Conservation (phyloP, 2,329 filamentous ascomycete genomes). For the Tolypocladium tropicale region DNA sequence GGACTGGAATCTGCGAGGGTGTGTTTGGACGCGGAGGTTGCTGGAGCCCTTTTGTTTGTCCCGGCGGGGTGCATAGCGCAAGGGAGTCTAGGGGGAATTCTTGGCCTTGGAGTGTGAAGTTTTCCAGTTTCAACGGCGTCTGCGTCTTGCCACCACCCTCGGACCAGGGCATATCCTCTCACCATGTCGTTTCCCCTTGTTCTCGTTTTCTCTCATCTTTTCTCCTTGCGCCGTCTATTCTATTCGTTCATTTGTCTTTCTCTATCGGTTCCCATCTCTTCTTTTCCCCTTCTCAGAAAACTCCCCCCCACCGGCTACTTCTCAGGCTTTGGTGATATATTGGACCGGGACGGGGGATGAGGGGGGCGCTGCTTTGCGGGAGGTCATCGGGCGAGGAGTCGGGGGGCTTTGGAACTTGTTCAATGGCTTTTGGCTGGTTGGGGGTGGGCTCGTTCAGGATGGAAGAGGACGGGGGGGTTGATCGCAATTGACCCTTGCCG, state of each 20-base stretch:
- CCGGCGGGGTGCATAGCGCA: conserved; percentile 32
- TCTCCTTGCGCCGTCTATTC: background rate
- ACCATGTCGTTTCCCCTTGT: conserved; percentile 1
- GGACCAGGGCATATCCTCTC: conserved; percentile 1
- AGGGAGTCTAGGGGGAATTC: conserved; percentile 29
- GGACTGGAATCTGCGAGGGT: conserved; percentile 8
- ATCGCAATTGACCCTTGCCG: background rate
- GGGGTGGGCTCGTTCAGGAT: background rate
- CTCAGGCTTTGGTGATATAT: background rate
- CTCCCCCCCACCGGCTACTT: too few relatives aligned
- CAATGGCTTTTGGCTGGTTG: conserved; percentile 1
- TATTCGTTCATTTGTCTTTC: background rate
- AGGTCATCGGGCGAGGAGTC: conserved; percentile 5
- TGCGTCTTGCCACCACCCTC: conserved; percentile 2
- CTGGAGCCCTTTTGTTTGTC: conserved; percentile 31
- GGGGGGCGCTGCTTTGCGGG: background rate
- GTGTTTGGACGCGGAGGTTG: conserved; percentile 21
- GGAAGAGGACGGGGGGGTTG: background rate
- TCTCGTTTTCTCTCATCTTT: background rate
- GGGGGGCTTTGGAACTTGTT: conserved; percentile 3
- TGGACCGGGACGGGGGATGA: background rate
- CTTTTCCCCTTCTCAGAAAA: background rate
- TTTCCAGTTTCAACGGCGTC: conserved; percentile 19
- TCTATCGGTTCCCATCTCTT: background rate
- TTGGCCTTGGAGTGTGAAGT: conserved; percentile 26